Percentiles rank a stretch among this genome's conserved stretches.
phyloP scores from a whole-genome alignment of 306 rosid species.

The Elaeagnus macrophylla region DNA sequence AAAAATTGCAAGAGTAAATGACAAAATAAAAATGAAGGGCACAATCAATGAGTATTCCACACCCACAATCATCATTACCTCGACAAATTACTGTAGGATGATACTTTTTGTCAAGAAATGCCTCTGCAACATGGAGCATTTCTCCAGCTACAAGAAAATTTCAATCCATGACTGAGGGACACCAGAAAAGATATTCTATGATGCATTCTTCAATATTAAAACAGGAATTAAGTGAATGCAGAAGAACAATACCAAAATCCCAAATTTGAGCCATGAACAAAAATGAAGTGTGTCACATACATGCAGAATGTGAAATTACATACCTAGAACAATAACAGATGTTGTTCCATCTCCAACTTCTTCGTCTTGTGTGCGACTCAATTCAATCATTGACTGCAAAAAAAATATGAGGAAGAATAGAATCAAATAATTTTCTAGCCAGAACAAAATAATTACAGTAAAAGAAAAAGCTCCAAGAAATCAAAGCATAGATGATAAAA shows the following conservation, averaged over 20 bases:
- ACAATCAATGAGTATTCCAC: conserved; percentile 6
- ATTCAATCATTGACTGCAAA: conserved; percentile 83
- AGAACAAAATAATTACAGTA: background rate
- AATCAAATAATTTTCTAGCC: no score
- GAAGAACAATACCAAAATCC: no score
- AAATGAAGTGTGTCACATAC: no score
- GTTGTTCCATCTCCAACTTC: conserved; percentile 99
- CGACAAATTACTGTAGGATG: conserved; percentile 98
- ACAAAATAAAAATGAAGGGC: conserved; percentile 2
- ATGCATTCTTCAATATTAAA: background rate
- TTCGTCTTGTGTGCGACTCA: conserved; percentile 95
- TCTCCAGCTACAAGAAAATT: conserved; percentile 70
- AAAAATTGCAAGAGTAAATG: no score
- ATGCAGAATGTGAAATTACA: background rate
- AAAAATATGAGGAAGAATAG: no score
- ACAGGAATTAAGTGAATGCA: no score
- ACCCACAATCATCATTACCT: conserved; percentile 32
- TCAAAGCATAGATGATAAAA: background rate
- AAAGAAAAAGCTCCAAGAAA: background rate
- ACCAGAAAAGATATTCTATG: background rate
- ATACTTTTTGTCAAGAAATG: conserved; percentile 73
- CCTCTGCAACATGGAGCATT: conserved; percentile 97
- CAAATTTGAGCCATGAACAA: no score
- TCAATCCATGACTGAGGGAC: conserved; percentile 7
- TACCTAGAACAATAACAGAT: conserved; percentile 93